Conservation (phyloP, 2,329 filamentous ascomycete species). For the Juglanconis sp. region DNA sequence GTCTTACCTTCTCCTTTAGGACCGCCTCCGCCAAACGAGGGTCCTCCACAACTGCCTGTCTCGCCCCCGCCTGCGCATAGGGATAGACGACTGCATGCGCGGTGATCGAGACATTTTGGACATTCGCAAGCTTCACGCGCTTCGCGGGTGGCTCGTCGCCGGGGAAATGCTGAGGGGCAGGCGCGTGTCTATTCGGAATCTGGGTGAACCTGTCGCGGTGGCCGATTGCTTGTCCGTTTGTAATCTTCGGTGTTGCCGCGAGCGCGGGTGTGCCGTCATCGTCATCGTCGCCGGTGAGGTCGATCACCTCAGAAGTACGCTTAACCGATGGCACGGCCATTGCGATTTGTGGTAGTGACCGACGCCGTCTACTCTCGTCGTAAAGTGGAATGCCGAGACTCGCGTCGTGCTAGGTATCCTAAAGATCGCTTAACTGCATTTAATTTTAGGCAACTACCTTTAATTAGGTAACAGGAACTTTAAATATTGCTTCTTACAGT, state of each 20-base stretch:
- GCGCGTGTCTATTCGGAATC: neutral
- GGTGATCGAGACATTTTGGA: neutral
- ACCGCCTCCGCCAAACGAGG: neutral
- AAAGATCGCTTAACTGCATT: neutral
- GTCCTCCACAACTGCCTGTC: neutral
- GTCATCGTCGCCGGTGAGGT: conserved; percentile 26
- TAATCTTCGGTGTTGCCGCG: neutral
- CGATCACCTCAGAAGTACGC: conserved; percentile 21
- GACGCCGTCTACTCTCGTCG: neutral
- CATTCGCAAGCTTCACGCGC: conserved; percentile 4
- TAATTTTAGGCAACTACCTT: neutral
- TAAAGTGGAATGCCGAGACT: neutral
- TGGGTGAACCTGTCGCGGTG: no score
- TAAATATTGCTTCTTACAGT: neutral
- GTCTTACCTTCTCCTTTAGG: conserved; percentile 5
- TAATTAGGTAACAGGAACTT: neutral
- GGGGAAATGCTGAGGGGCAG: neutral
- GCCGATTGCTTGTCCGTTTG: neutral
- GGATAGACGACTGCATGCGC: neutral
- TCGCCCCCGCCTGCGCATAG: conserved; percentile 3
- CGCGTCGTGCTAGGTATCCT: neutral
- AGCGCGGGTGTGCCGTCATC: neutral
- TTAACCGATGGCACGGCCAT: neutral
- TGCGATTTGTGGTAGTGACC: neutral
- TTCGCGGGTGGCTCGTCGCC: neutral